Evolutionary conservation across 306 rosid genomes (phyloP), one percentile per base, ranked within the genome.

Genomic region (Arachis hypogaea): DNA sequence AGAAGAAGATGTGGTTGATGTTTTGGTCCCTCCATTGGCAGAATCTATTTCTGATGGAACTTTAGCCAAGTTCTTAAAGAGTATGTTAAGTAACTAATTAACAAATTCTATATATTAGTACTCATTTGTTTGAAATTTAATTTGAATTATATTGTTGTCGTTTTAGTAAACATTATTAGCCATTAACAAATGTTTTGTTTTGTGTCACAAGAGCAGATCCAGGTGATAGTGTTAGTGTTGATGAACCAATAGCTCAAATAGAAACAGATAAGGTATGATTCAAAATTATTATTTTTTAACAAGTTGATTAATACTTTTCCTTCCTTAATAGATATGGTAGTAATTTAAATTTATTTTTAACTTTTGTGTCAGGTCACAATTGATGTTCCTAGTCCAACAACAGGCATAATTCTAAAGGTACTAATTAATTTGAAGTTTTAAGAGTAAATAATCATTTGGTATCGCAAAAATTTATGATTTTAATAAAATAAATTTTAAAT

Each of bases 41-140:
- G 97, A 91, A 78, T 91, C 97, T 72, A 88, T 91, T 45, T 63
- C 89, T 58, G 93, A 91, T 74, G 97, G 97, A 69, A 86, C 85
- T 40, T 82, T 91, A 55, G 97, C 93, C 5, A 88, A 70, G 30
- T 86, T 91, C 63, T 83, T 91, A 80, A 91, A 91, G 86, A 88
- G 92, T 91, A 90, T 62, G 89, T 62, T 69, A 28, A 44, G 57
- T n/a, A 63, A 41, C 59, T 55, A 16, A 16, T 16, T 16, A 55
- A 45, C 38, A n/a, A 51, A 41, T 4, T 43, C 38, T 56, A 16
- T 44, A 59, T 41, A 68, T 40, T 57, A 45, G 6, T 50, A 59
- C 44, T 58, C 65, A 44, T 69, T 38, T 56, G 14, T 22, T 43
- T 29, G 6, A 63, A 50, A 56, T 12, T 4, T 3, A 22, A 22